These are phyloP conservation scores for Nymphaea colorata DNA, from an alignment of 164 flowering plant genomes.

Conservation along the genomic window DNA sequence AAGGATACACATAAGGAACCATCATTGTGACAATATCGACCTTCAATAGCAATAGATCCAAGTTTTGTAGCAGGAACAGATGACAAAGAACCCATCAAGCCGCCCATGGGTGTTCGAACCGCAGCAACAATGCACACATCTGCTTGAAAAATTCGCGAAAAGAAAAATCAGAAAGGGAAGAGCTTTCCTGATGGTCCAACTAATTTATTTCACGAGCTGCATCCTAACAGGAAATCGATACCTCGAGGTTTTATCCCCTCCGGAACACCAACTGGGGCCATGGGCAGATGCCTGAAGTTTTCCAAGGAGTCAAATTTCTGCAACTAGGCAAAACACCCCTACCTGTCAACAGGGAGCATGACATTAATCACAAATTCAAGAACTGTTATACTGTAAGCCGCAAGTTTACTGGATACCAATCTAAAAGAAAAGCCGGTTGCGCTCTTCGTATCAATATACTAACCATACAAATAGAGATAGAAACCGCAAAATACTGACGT, in stretches of 20 bases:
- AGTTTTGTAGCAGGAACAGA: slow-evolving; percentile 81
- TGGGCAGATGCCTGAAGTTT: not conserved
- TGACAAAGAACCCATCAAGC: slow-evolving; percentile 79
- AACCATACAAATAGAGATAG: too few species aligned
- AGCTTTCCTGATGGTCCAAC: not conserved
- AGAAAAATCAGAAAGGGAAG: not conserved
- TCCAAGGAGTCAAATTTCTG: not conserved
- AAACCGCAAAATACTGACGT: too few species aligned
- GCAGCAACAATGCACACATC: slow-evolving; percentile 97
- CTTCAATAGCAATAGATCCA: slow-evolving; percentile 74
- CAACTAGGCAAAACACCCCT: not conserved
- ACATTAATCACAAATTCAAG: too few species aligned
- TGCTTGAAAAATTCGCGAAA: slow-evolving; percentile 10
- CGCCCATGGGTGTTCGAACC: slow-evolving; percentile 97
- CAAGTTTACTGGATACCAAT: too few species aligned
- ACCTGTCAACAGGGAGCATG: not conserved
- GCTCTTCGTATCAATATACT: too few species aligned
- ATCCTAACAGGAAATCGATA: too few species aligned
- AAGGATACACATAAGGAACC: not conserved
- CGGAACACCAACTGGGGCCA: not conserved
- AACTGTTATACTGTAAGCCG: too few species aligned
- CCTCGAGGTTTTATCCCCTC: not conserved
- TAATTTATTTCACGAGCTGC: not conserved
- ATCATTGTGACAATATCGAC: slow-evolving; percentile 17
- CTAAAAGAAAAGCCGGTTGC: too few species aligned